phyloP scores from a whole-genome alignment of 2,329 filamentous ascomycete genomes.

The Curvularia sp. region DNA sequence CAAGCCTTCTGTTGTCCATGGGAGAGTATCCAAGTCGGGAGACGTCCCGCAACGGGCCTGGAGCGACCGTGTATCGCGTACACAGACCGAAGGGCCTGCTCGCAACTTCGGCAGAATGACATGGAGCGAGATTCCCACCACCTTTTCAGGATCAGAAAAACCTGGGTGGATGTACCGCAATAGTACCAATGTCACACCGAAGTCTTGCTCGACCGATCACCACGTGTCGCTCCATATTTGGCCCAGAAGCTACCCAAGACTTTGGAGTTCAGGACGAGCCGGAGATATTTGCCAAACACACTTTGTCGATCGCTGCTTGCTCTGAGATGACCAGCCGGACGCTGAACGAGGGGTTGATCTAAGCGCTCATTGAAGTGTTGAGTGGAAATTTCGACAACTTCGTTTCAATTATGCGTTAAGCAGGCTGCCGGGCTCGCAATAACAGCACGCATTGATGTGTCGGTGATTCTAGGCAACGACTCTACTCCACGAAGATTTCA shows the following conservation, averaged over 20 bases:
- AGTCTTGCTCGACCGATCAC: background rate
- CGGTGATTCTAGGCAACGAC: conserved; percentile 18
- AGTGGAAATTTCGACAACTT: background rate
- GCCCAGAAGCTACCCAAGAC: conserved; percentile 8
- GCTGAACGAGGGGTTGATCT: background rate
- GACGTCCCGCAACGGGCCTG: background rate
- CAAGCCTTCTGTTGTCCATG: background rate
- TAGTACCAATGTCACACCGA: background rate
- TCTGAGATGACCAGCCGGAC: background rate
- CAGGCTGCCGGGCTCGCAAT: background rate
- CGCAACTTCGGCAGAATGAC: background rate
- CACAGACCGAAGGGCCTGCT: background rate
- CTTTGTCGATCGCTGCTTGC: too few species aligned
- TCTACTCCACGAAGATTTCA: conserved; percentile 16
- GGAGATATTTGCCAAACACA: background rate
- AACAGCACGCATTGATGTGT: background rate
- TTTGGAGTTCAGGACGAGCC: conserved; percentile 6
- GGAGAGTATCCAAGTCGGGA: background rate
- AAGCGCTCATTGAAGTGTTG: background rate
- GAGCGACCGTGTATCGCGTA: background rate
- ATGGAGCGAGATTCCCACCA: background rate
- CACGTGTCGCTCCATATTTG: background rate
- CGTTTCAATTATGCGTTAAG: background rate
- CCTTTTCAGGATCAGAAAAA: background rate
- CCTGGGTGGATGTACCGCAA: background rate